Conservation (phyloP, 1,284 basidiomycete genomes). For the Dichomitus squalens region DNA sequence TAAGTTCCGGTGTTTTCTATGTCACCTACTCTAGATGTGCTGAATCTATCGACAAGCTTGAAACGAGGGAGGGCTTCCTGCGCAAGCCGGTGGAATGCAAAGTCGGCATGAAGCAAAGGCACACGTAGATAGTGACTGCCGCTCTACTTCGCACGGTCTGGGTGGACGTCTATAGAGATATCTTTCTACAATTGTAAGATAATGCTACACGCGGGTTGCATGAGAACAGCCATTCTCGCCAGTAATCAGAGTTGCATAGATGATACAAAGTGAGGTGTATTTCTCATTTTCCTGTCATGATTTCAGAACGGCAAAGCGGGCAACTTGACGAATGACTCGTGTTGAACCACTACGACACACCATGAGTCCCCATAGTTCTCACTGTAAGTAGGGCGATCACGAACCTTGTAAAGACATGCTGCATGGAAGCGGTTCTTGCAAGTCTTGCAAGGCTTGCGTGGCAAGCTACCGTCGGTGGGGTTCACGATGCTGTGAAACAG, state of each 20-base stretch:
- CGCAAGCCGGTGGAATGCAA: slow-evolving; percentile 70
- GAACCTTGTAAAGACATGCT: slow-evolving; percentile 86
- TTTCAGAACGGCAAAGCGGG: slow-evolving; percentile 86
- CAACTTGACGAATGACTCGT: slow-evolving; percentile 89
- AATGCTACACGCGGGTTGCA: too few species aligned
- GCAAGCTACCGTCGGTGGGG: slow-evolving; percentile 86
- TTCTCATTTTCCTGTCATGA: slow-evolving; percentile 41
- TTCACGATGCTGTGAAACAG: slow-evolving; percentile 79
- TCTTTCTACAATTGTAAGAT: background rate
- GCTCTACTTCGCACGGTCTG: background rate
- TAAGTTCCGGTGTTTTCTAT: slow-evolving; percentile 37
- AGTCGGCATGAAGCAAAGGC: slow-evolving; percentile 67
- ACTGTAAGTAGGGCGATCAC: slow-evolving; percentile 17
- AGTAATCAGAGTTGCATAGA: background rate
- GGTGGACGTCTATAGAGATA: too few species aligned
- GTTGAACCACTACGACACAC: slow-evolving; percentile 78
- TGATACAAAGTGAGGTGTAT: slow-evolving; percentile 22
- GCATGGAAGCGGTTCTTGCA: slow-evolving; percentile 97
- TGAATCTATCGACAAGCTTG: slow-evolving; percentile 45
- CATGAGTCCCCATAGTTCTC: background rate
- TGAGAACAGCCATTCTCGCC: too few species aligned
- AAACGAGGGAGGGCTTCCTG: slow-evolving; percentile 77
- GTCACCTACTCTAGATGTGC: background rate
- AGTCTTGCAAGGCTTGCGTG: slow-evolving; percentile 91
- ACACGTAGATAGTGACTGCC: slow-evolving; percentile 12